Evolutionary conservation across 139 green algal species (phyloP).

Genomic region (Eudorina sp.): DNA sequence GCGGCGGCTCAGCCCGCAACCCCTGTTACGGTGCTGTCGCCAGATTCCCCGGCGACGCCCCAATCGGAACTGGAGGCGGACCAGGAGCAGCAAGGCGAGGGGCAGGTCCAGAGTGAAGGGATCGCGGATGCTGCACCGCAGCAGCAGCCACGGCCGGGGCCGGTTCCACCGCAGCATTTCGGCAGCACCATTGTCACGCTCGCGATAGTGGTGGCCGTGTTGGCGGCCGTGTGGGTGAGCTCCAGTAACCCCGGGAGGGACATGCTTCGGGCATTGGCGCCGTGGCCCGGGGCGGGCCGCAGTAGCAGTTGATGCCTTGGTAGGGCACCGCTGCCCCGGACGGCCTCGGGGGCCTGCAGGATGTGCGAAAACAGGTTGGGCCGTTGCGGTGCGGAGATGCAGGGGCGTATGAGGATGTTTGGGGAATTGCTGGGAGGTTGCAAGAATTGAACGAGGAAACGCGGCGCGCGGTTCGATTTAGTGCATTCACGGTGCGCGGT

Average conservation of each 20-base stretch:
- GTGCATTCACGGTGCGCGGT: too few relatives aligned
- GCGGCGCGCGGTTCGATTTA: too few relatives aligned
- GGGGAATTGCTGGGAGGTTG: too few relatives aligned
- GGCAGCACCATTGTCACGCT: constrained; percentile 47
- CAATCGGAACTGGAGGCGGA: background rate
- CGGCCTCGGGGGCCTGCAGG: too few relatives aligned
- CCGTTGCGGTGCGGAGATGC: too few relatives aligned
- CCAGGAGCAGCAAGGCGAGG: constrained; percentile 38
- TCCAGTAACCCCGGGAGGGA: background rate
- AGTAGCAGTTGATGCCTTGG: constrained; percentile 11
- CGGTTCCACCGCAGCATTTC: background rate
- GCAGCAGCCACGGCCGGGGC: background rate
- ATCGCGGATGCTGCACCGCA: background rate
- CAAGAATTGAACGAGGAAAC: too few relatives aligned
- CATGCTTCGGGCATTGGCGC: background rate
- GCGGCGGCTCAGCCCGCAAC: constrained; percentile 3
- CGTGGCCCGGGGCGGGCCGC: background rate
- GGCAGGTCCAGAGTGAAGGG: background rate
- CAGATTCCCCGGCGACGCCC: background rate
- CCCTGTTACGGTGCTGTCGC: background rate
- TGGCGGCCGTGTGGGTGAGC: constrained; percentile 58
- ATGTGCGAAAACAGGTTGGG: too few relatives aligned
- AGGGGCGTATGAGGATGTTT: too few relatives aligned
- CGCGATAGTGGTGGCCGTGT: constrained; percentile 53
- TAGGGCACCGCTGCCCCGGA: too few relatives aligned